Evolutionary conservation across 2,329 filamentous ascomycete genomes (phyloP), one percentile per base, ranked within the genome.

Genomic region (Stagonosporopsis chrysanthemi): DNA sequence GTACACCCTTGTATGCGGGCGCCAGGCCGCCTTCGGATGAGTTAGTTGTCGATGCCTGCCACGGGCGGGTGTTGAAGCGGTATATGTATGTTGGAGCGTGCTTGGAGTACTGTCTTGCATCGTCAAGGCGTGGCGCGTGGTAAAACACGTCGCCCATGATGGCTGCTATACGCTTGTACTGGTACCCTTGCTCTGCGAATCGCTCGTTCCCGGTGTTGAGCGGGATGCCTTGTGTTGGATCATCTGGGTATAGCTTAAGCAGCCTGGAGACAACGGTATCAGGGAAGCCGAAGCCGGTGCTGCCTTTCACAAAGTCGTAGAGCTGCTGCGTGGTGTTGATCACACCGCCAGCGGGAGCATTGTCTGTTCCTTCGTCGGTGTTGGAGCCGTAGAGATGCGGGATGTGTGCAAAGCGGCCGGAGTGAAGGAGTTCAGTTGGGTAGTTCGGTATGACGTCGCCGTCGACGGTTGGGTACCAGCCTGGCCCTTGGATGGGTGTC

Each of bases 331-430:
- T 82, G 2, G 82, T 87, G 70, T 88, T 83, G 62, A 89, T 82
- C 28, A 71, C 56, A 17, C 82, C 83, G 19, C 81, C 83, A 2
- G 64, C 73, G 1, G 81, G 80, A 0, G 79, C 82, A 65, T 88
- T 88, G 9, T 80, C 78, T 1, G 83, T 84, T 2, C 86, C 88
- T 73, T 91, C 88, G 64, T 90, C 88, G 0, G 82, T 82, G 71
- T 90, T 90, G 24, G 81, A 83, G 7, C 89, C 88, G 52, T 84
- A 80, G 3, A 91, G 77, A 51, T 89, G 81, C 0, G 87, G 86
- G 0, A 90, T 83, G 53, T 85, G 82, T 50, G 88, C 83, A 62
- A 90, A 89, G 24, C 81, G 81, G 41, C 86, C 86, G 2, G 80
- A 73, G 4, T 78, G 75, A 1, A 90, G 76, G 56, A 87, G 83